Evolutionary conservation across 116 monocot species (phyloP), one percentile per base, ranked within the genome.

Genomic region (Thalassia testudinum): DNA sequence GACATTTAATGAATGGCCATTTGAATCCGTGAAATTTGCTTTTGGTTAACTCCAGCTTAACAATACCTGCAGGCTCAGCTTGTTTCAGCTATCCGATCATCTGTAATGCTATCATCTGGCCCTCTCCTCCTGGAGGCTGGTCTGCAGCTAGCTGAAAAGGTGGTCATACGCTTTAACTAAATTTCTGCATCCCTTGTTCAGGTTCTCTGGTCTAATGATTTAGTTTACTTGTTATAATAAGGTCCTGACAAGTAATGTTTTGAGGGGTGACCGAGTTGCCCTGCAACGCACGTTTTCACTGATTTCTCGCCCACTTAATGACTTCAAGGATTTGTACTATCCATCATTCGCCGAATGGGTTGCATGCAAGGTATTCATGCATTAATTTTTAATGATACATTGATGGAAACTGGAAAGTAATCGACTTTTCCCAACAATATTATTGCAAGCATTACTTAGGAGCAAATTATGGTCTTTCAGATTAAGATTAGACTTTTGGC

Each of bases 331-430:
- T 58, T 67, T 95, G 43, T 82, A 77, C 58, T 88, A 88, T 76
- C 95, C 95, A 37, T 95, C 95, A 54, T 95, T 95, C 66, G 85
- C 95, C 43, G 95, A 95, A 70, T 95, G 95, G 95, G 85, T 88
- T 54, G 81, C 81, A 55, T 88, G 88, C 67, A 79, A 95, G 95
- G 95, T 95, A 81, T 59, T 47, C 21, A 47, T 38, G 15, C 4
- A 45, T 16, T 45, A 4, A 16, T 45, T 20, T 20, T 5, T 34
- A 34, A 34, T 34, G 30, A 34, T n/a, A n/a, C n/a, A n/a, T 34
- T 34, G 30, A 34, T 5, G 10, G 30, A 10, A 34, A 34, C n/a
- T 34, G 10, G 30, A 34, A 34, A 34, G 10, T 34, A 5, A 5
- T 34, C 6, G 3, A 34, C 30, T 34, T 34, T 34, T 34, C 10